These are phyloP conservation scores for Cyamopsis tetragonoloba DNA, from an alignment of 306 rosid species.

Conservation along the genomic window DNA sequence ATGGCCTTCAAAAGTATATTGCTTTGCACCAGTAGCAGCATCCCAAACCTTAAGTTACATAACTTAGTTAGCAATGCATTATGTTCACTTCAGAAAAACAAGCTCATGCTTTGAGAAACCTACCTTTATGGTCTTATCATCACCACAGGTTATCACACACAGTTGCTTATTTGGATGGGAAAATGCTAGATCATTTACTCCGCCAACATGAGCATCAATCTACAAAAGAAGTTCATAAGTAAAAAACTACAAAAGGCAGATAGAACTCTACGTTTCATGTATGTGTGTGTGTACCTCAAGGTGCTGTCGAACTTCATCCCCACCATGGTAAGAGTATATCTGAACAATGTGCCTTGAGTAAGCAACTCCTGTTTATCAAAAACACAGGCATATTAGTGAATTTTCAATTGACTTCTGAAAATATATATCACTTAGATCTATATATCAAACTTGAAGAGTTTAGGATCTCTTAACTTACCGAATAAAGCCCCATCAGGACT, in stretches of 20 bases:
- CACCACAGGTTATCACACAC: constrained; percentile 96
- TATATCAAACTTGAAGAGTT: constrained; percentile 16
- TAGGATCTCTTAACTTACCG: constrained; percentile 45
- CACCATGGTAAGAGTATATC: constrained; percentile 76
- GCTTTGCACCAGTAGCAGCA: constrained; percentile 78
- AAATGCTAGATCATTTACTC: constrained; percentile 95
- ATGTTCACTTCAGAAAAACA: constrained; percentile 21
- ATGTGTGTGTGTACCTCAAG: constrained; percentile 52
- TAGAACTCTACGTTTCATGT: not conserved
- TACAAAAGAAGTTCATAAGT: constrained; percentile 33
- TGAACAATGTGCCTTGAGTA: constrained; percentile 97
- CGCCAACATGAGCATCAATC: constrained; percentile 99
- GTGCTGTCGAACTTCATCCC: constrained; percentile 75
- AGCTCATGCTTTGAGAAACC: constrained; percentile 25
- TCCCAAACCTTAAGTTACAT: constrained; percentile 81
- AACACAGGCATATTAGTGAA: constrained; percentile 15
- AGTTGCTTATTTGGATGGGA: constrained; percentile 95
- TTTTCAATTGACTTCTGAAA: not conserved
- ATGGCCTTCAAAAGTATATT: constrained; percentile 87
- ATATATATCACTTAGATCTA: not conserved
- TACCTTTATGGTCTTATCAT: constrained; percentile 93
- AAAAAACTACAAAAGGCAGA: not conserved
- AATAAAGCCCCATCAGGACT: constrained; percentile 92
- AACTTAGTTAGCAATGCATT: constrained; percentile 23
- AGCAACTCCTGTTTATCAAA: constrained; percentile 67